Evolutionary conservation across 805 yeast species (phyloP).

Genomic region (Kluyveromyces siamensis): DNA sequence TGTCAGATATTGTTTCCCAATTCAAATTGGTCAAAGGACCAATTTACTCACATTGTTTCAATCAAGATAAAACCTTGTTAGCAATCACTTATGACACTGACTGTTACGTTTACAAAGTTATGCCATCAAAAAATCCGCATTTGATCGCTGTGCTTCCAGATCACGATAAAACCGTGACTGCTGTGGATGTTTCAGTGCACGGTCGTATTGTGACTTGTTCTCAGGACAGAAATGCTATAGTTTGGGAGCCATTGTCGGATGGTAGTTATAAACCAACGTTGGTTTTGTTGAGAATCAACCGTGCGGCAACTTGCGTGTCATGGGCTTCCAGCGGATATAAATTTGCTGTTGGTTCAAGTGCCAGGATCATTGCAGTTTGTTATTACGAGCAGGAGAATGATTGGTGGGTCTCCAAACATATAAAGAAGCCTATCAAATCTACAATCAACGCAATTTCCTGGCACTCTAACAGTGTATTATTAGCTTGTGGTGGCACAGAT

Average conservation of each 20-base stretch:
- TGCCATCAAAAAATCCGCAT: constrained; percentile 42
- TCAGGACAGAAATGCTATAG: constrained; percentile 95
- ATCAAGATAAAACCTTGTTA: constrained; percentile 51
- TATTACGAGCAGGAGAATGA: constrained; percentile 93
- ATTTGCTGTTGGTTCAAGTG: constrained; percentile 96
- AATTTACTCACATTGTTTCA: constrained; percentile 86
- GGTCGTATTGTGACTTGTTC: constrained; percentile 94
- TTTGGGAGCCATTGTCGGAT: constrained; percentile 73
- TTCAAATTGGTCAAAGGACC: constrained; percentile 74
- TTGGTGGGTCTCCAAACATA: constrained; percentile 99
- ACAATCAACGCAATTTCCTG: constrained; percentile 77
- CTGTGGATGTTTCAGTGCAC: constrained; percentile 81
- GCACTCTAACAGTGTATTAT: constrained; percentile 87
- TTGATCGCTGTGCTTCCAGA: constrained; percentile 61
- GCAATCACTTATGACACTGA: constrained; percentile 77
- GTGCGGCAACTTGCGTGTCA: constrained; percentile 89
- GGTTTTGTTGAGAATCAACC: constrained; percentile 82
- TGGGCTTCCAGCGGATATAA: constrained; percentile 96
- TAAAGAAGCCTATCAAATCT: constrained; percentile 88
- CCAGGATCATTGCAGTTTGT: constrained; percentile 89
- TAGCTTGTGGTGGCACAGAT: constrained; percentile 89
- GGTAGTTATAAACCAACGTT: constrained; percentile 73
- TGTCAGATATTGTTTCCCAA: constrained; percentile 25
- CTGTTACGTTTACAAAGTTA: constrained; percentile 64
- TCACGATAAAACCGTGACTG: constrained; percentile 91